Evolutionary conservation across 139 green algal genomes (phyloP).

Genomic region (Chlorella sp.): DNA sequence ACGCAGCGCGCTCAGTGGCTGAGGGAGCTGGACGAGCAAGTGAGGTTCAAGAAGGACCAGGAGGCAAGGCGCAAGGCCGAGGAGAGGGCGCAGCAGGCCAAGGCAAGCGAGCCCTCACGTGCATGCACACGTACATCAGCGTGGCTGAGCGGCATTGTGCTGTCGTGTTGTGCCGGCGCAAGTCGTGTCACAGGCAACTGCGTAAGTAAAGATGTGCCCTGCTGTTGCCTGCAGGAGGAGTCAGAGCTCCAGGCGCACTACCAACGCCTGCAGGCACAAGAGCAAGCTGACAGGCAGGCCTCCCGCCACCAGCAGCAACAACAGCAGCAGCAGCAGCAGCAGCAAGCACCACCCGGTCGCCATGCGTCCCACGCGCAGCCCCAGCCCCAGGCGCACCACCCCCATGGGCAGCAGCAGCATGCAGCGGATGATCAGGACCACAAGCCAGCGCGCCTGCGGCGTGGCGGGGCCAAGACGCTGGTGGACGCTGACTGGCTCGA

Average conservation of each 20-base stretch:
- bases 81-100: slow-evolving; percentile 3
- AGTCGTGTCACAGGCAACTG: too few relatives aligned
- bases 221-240: slow-evolving; percentile 8
- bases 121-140: too few relatives aligned
- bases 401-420: too few relatives aligned
- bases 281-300: slow-evolving; percentile 11
- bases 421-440: too few relatives aligned
- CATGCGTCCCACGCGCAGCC: neutral
- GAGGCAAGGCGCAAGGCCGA: slow-evolving; percentile 12
- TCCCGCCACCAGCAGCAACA: neutral
- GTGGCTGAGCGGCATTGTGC: too few relatives aligned
- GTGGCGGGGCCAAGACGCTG: too few relatives aligned
- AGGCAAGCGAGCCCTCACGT: too few relatives aligned
- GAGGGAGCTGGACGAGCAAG: slow-evolving; percentile 32
- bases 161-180: neutral
- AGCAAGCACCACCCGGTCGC: neutral
- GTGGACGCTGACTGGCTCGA: slow-evolving; percentile 38
- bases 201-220: neutral
- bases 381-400: too few relatives aligned
- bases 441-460: too few relatives aligned
- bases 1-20: slow-evolving; percentile 15
- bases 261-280: slow-evolving; percentile 1
- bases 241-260: slow-evolving; percentile 8
- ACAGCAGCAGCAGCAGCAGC: neutral
- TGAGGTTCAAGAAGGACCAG: slow-evolving; percentile 17